A percentile compares a stretch with the other conserved stretches of the same genome.
phyloP scores from a whole-genome alignment of 225 moss, liverwort and hornwort species.

The Physcomitrellopsis africana region DNA sequence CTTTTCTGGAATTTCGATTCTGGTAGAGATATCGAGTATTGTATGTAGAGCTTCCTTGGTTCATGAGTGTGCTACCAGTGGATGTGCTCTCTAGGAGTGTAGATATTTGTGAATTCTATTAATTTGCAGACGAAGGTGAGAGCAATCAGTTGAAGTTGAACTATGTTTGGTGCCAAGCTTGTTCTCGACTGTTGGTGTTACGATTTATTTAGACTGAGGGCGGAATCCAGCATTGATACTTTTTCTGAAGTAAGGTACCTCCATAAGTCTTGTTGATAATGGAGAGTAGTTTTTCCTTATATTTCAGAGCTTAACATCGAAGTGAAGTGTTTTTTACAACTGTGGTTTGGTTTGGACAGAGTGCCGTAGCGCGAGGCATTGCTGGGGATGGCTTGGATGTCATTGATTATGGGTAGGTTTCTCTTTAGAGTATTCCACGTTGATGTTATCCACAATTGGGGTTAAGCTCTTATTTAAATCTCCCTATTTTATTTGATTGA shows the following conservation, averaged over 20 bases:
- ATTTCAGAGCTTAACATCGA: constrained; percentile 1
- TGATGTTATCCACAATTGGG: constrained; percentile 3
- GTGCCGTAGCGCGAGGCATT: constrained; percentile 85
- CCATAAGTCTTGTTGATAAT: constrained; percentile 21
- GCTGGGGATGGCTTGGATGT: constrained; percentile 76
- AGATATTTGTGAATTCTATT: background rate
- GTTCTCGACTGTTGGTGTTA: constrained; percentile 9
- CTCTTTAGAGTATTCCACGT: constrained; percentile 20
- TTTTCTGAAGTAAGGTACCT: background rate
- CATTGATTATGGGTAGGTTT: constrained; percentile 80
- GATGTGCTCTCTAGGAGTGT: background rate
- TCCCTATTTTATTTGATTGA: background rate
- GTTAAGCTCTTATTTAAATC: background rate
- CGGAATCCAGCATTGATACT: background rate
- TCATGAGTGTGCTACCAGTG: background rate
- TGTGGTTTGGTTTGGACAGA: constrained; percentile 51
- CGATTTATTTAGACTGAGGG: constrained; percentile 8
- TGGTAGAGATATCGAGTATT: background rate
- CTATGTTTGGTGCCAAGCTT: background rate
- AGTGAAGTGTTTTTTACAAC: constrained; percentile 15
- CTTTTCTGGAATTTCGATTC: background rate
- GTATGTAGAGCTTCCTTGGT: constrained; percentile 10
- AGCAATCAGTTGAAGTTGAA: constrained; percentile 27
- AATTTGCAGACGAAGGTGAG: constrained; percentile 14
- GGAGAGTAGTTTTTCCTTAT: constrained; percentile 19